Evolutionary conservation across 1,284 basidiomycete species (phyloP).

Genomic region (Farysia itapuensis): DNA sequence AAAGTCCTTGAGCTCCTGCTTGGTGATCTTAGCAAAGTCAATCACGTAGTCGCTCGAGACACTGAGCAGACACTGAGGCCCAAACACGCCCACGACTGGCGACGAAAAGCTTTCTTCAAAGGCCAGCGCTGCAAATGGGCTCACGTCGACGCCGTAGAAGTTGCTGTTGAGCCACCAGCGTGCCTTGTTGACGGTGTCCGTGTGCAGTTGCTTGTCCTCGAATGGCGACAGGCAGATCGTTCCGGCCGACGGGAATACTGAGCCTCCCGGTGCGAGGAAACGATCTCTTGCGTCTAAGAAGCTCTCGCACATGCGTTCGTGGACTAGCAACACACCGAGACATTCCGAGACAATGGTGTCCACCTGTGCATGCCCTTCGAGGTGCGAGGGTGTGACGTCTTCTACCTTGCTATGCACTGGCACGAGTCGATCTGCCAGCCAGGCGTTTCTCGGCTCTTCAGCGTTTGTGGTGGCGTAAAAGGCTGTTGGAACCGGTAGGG

Average conservation of each 20-base stretch:
- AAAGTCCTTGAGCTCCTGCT: conserved; percentile 42
- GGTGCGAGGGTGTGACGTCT: conserved; percentile 39
- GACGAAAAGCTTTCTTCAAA: conserved; percentile 47
- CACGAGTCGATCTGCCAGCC: conserved; percentile 36
- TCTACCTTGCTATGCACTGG: conserved; percentile 51
- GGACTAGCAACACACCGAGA: conserved; percentile 63
- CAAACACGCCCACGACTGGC: conserved; percentile 54
- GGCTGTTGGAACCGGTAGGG: too few species aligned
- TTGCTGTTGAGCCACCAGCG: conserved; percentile 44
- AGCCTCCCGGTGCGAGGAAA: conserved; percentile 62
- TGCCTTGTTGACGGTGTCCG: conserved; percentile 63
- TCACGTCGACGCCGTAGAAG: conserved; percentile 56
- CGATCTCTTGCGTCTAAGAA: conserved; percentile 63
- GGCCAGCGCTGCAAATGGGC: conserved; percentile 43
- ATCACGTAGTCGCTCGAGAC: conserved; percentile 43
- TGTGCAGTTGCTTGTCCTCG: conserved; percentile 63
- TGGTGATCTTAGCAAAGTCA: conserved; percentile 47
- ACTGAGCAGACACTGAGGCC: conserved; percentile 40
- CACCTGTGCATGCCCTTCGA: conserved; percentile 56
- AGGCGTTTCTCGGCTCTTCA: conserved; percentile 29
- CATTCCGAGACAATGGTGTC: conserved; percentile 65
- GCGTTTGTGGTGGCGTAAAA: conserved; percentile 12
- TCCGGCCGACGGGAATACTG: conserved; percentile 62
- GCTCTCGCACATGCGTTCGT: conserved; percentile 65
- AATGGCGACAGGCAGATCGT: conserved; percentile 64